These are phyloP conservation scores for Wickerhamomyces sydowiorum DNA, from an alignment of 805 yeast species.

Conservation along the genomic window DNA sequence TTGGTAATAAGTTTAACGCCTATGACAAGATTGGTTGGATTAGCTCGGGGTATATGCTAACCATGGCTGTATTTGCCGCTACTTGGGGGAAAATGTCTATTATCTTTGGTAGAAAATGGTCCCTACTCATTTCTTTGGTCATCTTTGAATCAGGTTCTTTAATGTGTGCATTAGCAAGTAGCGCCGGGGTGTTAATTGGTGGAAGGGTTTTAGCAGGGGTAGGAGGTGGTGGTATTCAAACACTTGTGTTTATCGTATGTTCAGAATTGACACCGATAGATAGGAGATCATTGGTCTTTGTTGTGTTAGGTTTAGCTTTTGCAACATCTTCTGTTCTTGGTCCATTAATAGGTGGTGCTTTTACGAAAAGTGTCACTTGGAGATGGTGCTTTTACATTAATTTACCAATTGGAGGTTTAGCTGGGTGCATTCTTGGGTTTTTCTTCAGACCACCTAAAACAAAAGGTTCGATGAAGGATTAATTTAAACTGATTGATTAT, in stretches of 20 bases:
- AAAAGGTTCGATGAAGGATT: slow-evolving; percentile 30
- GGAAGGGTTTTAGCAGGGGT: slow-evolving; percentile 64
- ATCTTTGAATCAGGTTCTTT: slow-evolving; percentile 57
- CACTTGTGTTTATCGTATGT: slow-evolving; percentile 48
- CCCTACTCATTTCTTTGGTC: slow-evolving; percentile 39
- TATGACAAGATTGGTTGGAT: slow-evolving; percentile 54
- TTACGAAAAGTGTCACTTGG: slow-evolving; percentile 57
- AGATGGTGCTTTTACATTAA: slow-evolving; percentile 74
- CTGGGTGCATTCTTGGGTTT: slow-evolving; percentile 31
- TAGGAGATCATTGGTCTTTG: slow-evolving; percentile 18
- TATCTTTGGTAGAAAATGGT: slow-evolving; percentile 48
- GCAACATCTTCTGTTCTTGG: slow-evolving; percentile 51
- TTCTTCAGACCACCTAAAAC: slow-evolving; percentile 44
- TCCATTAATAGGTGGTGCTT: slow-evolving; percentile 63
- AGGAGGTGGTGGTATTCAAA: slow-evolving; percentile 64
- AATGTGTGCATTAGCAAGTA: slow-evolving; percentile 43
- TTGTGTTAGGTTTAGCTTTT: slow-evolving; percentile 27
- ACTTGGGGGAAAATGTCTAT: slow-evolving; percentile 51
- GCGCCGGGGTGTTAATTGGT: slow-evolving; percentile 56
- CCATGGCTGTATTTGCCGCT: slow-evolving; percentile 45
- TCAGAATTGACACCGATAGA: slow-evolving; percentile 38
- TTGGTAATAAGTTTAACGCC: slow-evolving; percentile 42
- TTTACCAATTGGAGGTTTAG: slow-evolving; percentile 59
- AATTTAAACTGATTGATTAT: slow-evolving; percentile 41
- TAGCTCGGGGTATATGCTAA: slow-evolving; percentile 45